Percentiles rank a stretch among this genome's conserved stretches.
Evolutionary conservation across 2,329 filamentous ascomycete genomes (phyloP).

Genomic region (Leptographium galeiforme): DNA sequence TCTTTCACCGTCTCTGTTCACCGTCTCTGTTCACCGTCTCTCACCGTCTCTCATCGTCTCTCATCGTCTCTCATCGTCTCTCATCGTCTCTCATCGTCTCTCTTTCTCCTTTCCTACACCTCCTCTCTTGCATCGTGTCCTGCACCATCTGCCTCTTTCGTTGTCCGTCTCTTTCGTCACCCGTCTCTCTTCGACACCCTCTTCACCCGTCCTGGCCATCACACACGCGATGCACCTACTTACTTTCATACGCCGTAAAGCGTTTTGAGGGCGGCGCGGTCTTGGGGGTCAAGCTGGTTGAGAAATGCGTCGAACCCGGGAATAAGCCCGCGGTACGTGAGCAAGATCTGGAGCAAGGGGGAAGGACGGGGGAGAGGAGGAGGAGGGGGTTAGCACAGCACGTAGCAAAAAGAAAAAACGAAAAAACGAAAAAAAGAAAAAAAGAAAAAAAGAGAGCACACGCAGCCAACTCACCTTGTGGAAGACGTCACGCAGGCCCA

Average conservation of each 20-base stretch:
- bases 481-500: slow-evolving; percentile 58
- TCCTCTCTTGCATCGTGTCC: too few relatives aligned
- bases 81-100: too few relatives aligned
- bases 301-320: slow-evolving; percentile 45
- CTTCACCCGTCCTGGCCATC: neutral
- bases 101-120: too few relatives aligned
- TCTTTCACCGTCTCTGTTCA: too few relatives aligned
- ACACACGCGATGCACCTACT: too few relatives aligned
- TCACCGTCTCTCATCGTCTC: too few relatives aligned
- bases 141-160: too few relatives aligned
- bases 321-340: slow-evolving; percentile 44
- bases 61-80: too few relatives aligned
- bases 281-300: slow-evolving; percentile 31
- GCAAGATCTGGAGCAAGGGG: slow-evolving; percentile 30
- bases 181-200: neutral
- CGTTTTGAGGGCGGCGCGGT: slow-evolving; percentile 34
- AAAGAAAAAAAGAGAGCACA: neutral
- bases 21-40: too few relatives aligned
- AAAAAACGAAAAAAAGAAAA: too few relatives aligned
- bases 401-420: too few relatives aligned
- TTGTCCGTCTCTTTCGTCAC: too few relatives aligned
- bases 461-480: slow-evolving; percentile 50
- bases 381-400: neutral
- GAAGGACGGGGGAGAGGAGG: slow-evolving; percentile 3
- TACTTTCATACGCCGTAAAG: slow-evolving; percentile 29